Percentiles rank a stretch among this genome's conserved stretches.
Conservation (phyloP, 2,329 filamentous ascomycete genomes). For the Tolypocladium sp. region DNA sequence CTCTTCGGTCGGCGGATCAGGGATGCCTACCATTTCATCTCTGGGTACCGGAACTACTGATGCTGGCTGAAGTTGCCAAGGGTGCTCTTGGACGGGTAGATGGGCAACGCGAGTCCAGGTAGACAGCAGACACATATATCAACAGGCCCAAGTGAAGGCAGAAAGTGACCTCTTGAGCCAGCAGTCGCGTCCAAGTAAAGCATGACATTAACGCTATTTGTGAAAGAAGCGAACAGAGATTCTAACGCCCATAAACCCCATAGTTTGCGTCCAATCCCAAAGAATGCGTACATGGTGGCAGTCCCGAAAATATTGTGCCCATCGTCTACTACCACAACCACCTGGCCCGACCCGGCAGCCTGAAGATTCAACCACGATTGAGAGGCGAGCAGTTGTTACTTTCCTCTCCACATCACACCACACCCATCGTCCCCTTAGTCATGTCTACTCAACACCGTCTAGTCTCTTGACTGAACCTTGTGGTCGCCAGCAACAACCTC, state of each 20-base stretch:
- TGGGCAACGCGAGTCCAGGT: neutral
- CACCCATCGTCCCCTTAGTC: too few relatives aligned
- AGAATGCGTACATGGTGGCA: neutral
- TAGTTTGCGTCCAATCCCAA: neutral
- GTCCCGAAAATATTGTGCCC: neutral
- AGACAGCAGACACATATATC: neutral
- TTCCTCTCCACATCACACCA: neutral
- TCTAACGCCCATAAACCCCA: neutral
- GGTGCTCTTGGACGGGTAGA: neutral
- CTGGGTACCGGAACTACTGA: too few relatives aligned
- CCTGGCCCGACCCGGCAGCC: neutral
- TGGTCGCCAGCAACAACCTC: constrained; percentile 85
- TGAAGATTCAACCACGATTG: neutral
- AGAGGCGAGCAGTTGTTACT: neutral
- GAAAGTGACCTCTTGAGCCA: neutral
- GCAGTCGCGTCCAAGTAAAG: neutral
- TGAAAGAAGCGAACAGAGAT: neutral
- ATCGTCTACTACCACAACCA: neutral
- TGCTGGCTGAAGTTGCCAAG: neutral
- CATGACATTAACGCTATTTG: neutral
- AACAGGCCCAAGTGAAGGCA: neutral
- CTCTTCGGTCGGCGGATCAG: too few relatives aligned
- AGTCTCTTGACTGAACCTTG: constrained; percentile 62
- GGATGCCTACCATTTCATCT: too few relatives aligned
- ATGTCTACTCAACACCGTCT: constrained; percentile 1